phyloP scores from a whole-genome alignment of 768 basidiomycete species.

The Xerocomellus dryophilus region DNA sequence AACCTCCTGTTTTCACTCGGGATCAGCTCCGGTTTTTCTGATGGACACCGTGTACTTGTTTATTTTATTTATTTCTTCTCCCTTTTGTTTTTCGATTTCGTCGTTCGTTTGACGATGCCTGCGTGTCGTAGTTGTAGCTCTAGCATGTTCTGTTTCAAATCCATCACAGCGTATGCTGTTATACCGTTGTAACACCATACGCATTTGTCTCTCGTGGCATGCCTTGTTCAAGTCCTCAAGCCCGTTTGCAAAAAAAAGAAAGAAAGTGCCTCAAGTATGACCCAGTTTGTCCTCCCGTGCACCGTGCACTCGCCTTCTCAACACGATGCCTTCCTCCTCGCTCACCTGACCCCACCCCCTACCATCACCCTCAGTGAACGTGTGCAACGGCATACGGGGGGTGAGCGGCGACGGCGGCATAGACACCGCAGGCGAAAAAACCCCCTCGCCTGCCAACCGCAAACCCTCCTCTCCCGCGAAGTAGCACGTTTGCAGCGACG shows the following conservation, averaged over 20 bases:
- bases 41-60: constrained; percentile 2
- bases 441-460: constrained; percentile 64
- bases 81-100: not conserved
- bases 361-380: constrained; percentile 7
- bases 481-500: constrained; percentile 44
- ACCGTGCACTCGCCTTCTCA: constrained; percentile 23
- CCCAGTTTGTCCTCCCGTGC: not conserved
- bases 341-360: constrained; percentile 2
- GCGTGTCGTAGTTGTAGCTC: constrained; percentile 24
- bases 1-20: constrained; percentile 89
- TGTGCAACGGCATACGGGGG: constrained; percentile 35
- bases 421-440: constrained; percentile 70
- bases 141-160: constrained; percentile 14
- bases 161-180: constrained; percentile 9
- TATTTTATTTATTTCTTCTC: not conserved
- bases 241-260: not conserved
- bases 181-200: constrained; percentile 16
- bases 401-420: constrained; percentile 62
- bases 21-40: constrained; percentile 76
- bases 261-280: constrained; percentile 5
- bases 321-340: constrained; percentile 11
- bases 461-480: constrained; percentile 51
- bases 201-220: constrained; percentile 8
- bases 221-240: not conserved
- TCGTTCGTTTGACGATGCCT: constrained; percentile 6